Evolutionary conservation across 2,329 filamentous ascomycete species (phyloP).

Genomic region (Juglanconis oblonga): DNA sequence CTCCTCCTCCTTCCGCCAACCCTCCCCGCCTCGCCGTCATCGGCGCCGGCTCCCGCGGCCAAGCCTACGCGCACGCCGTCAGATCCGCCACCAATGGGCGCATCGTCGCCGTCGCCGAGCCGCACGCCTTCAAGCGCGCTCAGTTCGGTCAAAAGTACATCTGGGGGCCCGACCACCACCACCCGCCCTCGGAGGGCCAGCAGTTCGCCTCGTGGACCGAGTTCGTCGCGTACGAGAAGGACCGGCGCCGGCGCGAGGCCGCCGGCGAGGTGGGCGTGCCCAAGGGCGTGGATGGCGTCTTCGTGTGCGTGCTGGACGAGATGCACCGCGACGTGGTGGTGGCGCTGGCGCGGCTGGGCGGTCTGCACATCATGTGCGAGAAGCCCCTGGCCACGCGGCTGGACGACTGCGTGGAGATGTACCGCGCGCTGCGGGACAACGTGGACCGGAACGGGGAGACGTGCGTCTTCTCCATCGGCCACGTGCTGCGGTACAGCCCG

Average conservation of each 20-base stretch:
- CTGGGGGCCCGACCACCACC: constrained; percentile 48
- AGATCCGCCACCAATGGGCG: constrained; percentile 61
- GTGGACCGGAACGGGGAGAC: constrained; percentile 25
- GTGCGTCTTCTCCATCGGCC: constrained; percentile 82
- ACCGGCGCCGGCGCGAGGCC: constrained; percentile 52
- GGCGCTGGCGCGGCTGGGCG: constrained; percentile 64
- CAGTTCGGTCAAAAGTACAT: constrained; percentile 71
- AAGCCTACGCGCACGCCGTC: constrained; percentile 69
- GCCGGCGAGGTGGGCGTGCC: constrained; percentile 45
- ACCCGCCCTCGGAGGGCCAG: constrained; percentile 55
- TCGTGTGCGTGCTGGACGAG: constrained; percentile 76
- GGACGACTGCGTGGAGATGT: constrained; percentile 74
- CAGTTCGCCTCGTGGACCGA: constrained; percentile 72
- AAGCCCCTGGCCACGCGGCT: constrained; percentile 86
- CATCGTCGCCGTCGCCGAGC: constrained; percentile 79
- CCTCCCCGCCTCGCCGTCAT: constrained; percentile 73
- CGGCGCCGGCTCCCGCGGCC: constrained; percentile 77
- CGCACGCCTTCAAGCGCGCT: constrained; percentile 71
- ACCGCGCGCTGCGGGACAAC: constrained; percentile 48
- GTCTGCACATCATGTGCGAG: constrained; percentile 86
- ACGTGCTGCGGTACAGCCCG: constrained; percentile 89
- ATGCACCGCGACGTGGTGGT: constrained; percentile 80
- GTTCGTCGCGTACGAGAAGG: constrained; percentile 70
- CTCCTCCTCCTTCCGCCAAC: constrained; percentile 39
- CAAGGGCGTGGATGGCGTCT: constrained; percentile 59